A percentile compares a stretch with the other conserved stretches of the same genome.
These are phyloP conservation scores for Leccinum rimulosum DNA, from an alignment of 768 basidiomycete species.

Conservation along the genomic window DNA sequence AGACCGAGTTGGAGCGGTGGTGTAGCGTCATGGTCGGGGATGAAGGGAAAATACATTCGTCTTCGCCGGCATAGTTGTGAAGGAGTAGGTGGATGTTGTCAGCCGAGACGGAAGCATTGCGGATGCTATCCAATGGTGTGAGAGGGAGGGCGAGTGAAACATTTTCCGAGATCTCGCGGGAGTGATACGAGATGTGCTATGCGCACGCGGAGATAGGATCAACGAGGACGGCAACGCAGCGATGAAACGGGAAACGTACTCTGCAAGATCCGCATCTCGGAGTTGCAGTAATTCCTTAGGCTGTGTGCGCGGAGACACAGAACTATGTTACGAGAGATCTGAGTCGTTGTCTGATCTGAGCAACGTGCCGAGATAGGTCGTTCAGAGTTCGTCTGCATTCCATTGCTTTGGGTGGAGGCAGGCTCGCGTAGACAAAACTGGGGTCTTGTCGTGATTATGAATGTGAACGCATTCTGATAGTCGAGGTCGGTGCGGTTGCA, in stretches of 20 bases:
- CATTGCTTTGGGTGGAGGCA: constrained; percentile 64
- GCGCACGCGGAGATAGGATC: constrained; percentile 2
- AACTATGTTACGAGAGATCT: constrained; percentile 33
- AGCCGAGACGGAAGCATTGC: constrained; percentile 36
- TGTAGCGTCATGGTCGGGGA: constrained; percentile 18
- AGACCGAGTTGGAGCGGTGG: constrained; percentile 23
- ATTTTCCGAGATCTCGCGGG: constrained; percentile 20
- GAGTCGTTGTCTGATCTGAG: constrained; percentile 30
- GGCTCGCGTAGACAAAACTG: background rate
- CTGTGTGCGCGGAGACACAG: constrained; percentile 47
- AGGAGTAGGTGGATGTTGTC: constrained; percentile 28
- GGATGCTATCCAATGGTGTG: constrained; percentile 24
- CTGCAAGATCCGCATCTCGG: constrained; percentile 55
- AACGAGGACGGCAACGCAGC: background rate
- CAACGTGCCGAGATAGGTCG: constrained; percentile 49
- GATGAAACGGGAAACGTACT: constrained; percentile 39
- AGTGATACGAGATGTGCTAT: constrained; percentile 25
- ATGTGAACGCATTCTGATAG: background rate
- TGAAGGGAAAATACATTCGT: constrained; percentile 3
- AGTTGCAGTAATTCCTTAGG: constrained; percentile 59
- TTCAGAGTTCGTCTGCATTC: constrained; percentile 52
- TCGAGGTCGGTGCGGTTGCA: constrained; percentile 3
- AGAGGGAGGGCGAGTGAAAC: constrained; percentile 8
- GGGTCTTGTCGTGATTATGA: background rate
- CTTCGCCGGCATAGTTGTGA: constrained; percentile 7